Evolutionary conservation across 176 grass and related monocot genomes (phyloP).

Genomic region (Rhynchospora breviuscula): DNA sequence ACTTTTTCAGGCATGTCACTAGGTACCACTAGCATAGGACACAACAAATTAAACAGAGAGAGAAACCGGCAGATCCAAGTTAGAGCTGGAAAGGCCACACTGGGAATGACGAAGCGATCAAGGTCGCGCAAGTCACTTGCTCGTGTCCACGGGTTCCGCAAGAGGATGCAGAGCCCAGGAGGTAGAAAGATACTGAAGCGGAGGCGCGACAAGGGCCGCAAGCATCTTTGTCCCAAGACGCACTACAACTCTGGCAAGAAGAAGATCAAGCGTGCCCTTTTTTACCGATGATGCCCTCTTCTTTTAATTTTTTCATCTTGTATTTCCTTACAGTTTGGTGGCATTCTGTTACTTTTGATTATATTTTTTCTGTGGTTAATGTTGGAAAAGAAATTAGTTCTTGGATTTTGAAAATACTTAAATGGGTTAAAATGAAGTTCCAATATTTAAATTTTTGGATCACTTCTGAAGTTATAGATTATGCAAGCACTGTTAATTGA

Average conservation of each 20-base stretch:
- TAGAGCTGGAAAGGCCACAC: constrained; percentile 70
- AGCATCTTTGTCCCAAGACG: constrained; percentile 77
- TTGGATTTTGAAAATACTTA: neutral
- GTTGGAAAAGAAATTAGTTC: neutral
- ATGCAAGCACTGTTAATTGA: neutral
- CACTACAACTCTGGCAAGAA: constrained; percentile 54
- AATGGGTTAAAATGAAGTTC: neutral
- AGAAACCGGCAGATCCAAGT: constrained; percentile 57
- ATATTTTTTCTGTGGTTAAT: neutral
- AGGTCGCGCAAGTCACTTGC: constrained; percentile 91
- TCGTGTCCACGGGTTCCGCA: constrained; percentile 74
- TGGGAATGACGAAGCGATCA: constrained; percentile 72
- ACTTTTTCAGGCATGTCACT: constrained; percentile 52
- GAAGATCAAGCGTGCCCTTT: neutral
- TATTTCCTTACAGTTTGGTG: neutral
- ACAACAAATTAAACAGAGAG: constrained; percentile 41
- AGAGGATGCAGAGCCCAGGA: constrained; percentile 49
- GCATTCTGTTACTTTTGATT: constrained; percentile 6
- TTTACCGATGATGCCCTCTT: constrained; percentile 1
- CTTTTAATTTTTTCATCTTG: neutral
- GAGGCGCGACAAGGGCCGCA: constrained; percentile 79
- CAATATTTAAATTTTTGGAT: neutral
- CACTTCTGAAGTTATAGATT: neutral
- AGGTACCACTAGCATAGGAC: constrained; percentile 47
- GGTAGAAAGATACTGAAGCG: constrained; percentile 67